Evolutionary conservation across 768 basidiomycete species (phyloP), one percentile per base, ranked within the genome.

Genomic region (Boletus pseudopeckii): DNA sequence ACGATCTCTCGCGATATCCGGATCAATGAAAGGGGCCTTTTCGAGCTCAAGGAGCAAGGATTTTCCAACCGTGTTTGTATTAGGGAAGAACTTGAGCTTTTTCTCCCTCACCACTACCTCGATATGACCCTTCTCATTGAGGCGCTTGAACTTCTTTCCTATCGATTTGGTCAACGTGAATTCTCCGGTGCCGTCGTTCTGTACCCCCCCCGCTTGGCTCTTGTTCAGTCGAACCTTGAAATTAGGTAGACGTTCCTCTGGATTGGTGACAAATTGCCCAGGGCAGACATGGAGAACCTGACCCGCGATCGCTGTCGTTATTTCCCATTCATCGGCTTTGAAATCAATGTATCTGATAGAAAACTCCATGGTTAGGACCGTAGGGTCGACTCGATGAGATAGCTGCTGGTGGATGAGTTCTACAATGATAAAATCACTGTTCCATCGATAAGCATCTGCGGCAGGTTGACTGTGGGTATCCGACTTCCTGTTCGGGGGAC

Each of bases 201-300:
- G 71, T 15, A 81, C 73, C 4, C 81, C 81, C 18, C 81, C 80
- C 0, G 73, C 72, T 48, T 69, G 69, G 55, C 76, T 77, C 48
- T 70, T 62, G 46, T 82, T 77, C n/a, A 90, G 71, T 17, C 46
- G 62, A 49, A 91, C 79, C 40, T 70, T 59, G 69, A 90, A 91
- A 56, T 91, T 90, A 34, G 86, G 73, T 34, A 42, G 59, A 26
- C 62, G 61, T 18, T 64, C 65, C 33, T 57, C 50, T 32, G 57
- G 50, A 40, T 45, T 47, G 10, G 63, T 54, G 13, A 71, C 63
- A 43, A 71, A 72, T 3, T 30, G 36, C 4, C 69, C 69, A 1
- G 71, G 67, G 32, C 57, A 64, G 41, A 48, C 45, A 57, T 90
- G 89, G 1, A 92, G 69, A 34, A 85, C 73, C 5, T 59, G 64